Evolutionary conservation across 352 stramenopile genomes (phyloP).

Genomic region (Globisporangium iwayamae): DNA sequence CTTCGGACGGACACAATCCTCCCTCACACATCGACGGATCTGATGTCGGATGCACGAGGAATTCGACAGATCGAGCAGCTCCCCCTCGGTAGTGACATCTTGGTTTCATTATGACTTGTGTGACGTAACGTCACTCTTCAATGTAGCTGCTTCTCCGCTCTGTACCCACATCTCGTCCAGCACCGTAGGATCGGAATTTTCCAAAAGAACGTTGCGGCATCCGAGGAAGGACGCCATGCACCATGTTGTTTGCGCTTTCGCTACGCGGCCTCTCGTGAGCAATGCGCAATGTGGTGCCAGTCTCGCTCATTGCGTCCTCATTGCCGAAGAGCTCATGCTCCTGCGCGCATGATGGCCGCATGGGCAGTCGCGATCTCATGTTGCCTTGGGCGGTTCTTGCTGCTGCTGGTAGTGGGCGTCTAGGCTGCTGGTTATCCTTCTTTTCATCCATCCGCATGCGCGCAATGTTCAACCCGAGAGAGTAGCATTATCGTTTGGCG

Average conservation of each 20-base stretch:
- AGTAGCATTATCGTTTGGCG: background rate
- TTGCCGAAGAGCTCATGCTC: too few species aligned
- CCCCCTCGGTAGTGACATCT: background rate
- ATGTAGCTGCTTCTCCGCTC: background rate
- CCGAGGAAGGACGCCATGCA: background rate
- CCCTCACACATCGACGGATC: background rate
- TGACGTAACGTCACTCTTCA: background rate
- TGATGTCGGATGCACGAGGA: background rate
- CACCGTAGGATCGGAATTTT: constrained; percentile 2
- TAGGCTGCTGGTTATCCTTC: background rate
- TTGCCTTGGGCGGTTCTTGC: background rate
- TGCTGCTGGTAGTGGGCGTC: too few species aligned
- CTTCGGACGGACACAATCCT: background rate
- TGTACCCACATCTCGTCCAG: constrained; percentile 2
- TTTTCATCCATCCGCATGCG: background rate
- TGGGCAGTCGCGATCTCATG: too few species aligned
- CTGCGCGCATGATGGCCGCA: too few species aligned
- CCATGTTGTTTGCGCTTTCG: background rate
- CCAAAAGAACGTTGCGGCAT: constrained; percentile 4
- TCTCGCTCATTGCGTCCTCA: too few species aligned
- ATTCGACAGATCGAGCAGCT: background rate
- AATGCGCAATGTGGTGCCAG: background rate
- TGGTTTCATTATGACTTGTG: background rate
- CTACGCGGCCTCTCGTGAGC: background rate
- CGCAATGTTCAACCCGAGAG: background rate